Base-by-base conservation (phyloP, 345 rosid genomes). In the Clarkia xantiana region DNA sequence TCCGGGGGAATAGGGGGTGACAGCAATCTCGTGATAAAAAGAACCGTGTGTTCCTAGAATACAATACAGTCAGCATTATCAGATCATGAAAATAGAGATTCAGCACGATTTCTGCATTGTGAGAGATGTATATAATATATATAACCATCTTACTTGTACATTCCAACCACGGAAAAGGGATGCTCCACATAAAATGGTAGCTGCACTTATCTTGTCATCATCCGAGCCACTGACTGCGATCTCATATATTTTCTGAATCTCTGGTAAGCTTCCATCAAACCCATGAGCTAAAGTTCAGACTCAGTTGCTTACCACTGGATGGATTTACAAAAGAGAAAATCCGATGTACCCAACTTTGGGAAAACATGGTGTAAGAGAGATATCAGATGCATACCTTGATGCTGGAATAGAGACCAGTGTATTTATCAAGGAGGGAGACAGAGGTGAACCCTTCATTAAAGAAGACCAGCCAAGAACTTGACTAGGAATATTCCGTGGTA, bases 231-330 rank as follows among this genome's bases (percentile, higher is more conserved):
- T 78, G 68, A 75, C 45, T 54, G 98, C 95, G 72, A 91, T 65
- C 75, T 84, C 98, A 66, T 79, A 81, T 57, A 91, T 63, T 72
- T 81, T 91, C 83, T 91, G 93, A 3, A 91, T 64, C 76, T 84
- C 98, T 71, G 84, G 78, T 75, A 91, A 84, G 78, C 98, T 91
- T 84, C 85, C 93, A 91, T 73, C 81, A 91, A 73, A 86, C 67
- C 72, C 78, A 91, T 67, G 74, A 78, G 76, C 76, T 67, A 79
- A 69, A 66, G 68, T 86, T 76, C 86, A 91, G 81, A 70, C 83
- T 76, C 86, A 91, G 81, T 70, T 62, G 71, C 47, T 54, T 3
- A 29, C 36, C 36, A 29, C 2, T 7, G 9, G 36, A 22, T 29
- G 8, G 36, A n/a, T 29, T 29, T 29, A 29, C 36, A 5, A 29